Base-by-base conservation (phyloP, 208 protist genomes). In the Leishmania lainsoni region DNA sequence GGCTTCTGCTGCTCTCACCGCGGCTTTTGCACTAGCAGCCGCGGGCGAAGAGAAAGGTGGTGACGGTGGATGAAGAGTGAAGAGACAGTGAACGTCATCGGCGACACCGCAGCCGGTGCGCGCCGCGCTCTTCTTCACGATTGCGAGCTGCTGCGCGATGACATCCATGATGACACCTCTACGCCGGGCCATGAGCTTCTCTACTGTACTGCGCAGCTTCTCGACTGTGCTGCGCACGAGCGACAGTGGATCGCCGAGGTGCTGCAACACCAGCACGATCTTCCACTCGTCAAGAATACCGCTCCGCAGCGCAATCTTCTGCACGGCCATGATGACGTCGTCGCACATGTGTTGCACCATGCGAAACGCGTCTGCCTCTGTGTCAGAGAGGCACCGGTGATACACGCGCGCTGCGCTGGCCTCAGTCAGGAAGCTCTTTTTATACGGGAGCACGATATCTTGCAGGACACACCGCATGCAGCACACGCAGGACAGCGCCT, bases 371-470 rank as follows among this genome's bases (percentile, higher is more conserved):
- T 91, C 88, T 49, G 79, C 81, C 71, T 90, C 91, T 8, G 56
- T 84, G 73, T 78, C 81, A 35, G 85, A 85, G 16, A 91, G 52
- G 22, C 63, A 76, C 8, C 51, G 48, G 29, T 72, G 76, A 49
- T 72, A 77, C 29, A 75, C 49, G 42, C 75, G 78, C n/a, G 51
- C 49, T 8, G 80, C 65, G 65, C 78, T 71, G 20, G 75, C 6
- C 71, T 61, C 81, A 0, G 35, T 66, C 8, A 83, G 39, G 79
- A 90, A 92, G 71, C 79, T 84, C 56, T 83, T 63, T 83, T 91
- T 87, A 76, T 92, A 94, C 56, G 89, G 90, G 16, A 95, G 49
- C 16, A 86, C 87, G 76, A 93, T 76, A 35, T 86, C 72, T 42
- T 85, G 82, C 16, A 93, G 76, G 3, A 89, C 54, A 17, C 86